A percentile compares a stretch with the other conserved stretches of the same genome.
These are phyloP conservation scores for Litchi chinensis DNA, from an alignment of 345 rosid species.

Conservation along the genomic window DNA sequence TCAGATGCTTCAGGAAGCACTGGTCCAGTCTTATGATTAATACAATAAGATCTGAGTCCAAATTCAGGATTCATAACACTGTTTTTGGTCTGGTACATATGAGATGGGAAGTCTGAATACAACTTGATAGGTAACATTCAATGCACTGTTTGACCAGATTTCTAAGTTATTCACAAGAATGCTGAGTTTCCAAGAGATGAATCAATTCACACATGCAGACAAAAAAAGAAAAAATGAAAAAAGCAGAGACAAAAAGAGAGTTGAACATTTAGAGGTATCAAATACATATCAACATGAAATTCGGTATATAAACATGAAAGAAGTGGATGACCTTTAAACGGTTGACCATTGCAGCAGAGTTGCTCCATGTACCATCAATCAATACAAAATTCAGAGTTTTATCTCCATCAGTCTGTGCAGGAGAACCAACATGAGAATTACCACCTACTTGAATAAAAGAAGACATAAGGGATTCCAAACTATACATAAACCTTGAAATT, in stretches of 20 bases:
- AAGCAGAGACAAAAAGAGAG: background rate
- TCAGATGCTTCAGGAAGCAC: background rate
- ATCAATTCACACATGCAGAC: background rate
- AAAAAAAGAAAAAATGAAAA: no score
- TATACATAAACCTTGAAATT: background rate
- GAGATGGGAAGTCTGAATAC: background rate
- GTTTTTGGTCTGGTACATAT: background rate
- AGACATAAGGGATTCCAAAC: slow-evolving; percentile 14
- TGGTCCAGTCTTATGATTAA: background rate
- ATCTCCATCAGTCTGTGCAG: slow-evolving; percentile 49
- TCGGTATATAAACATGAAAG: background rate
- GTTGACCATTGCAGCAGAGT: slow-evolving; percentile 92
- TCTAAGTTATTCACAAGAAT: background rate
- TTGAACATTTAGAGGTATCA: background rate
- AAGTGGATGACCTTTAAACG: slow-evolving; percentile 69
- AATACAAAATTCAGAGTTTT: slow-evolving; percentile 65
- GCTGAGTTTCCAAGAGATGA: background rate
- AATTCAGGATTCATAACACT: background rate
- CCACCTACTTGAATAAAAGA: slow-evolving; percentile 21
- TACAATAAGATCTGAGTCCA: background rate
- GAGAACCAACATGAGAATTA: slow-evolving; percentile 30
- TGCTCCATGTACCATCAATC: slow-evolving; percentile 98
- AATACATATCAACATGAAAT: background rate
- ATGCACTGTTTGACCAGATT: background rate
- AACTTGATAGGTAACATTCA: background rate